Conservation (phyloP, 1,284 basidiomycete species). For the Ceratobasidium sp. region DNA sequence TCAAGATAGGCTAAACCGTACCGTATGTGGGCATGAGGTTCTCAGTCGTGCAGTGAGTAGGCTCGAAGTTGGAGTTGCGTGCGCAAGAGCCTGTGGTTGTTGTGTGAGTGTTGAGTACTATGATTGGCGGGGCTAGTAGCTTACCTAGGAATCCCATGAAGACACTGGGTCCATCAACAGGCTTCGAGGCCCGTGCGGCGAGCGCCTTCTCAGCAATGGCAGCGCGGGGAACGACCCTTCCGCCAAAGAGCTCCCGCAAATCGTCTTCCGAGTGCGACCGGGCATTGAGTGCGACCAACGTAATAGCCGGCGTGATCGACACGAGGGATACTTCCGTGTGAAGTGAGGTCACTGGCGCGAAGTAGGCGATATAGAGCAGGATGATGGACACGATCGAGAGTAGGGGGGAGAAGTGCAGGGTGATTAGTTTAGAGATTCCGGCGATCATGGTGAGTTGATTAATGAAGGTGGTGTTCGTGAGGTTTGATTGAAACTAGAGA, state of each 20-base stretch:
- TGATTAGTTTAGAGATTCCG: conserved; percentile 76
- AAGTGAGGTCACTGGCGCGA: conserved; percentile 73
- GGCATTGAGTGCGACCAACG: conserved; percentile 48
- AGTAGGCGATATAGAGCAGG: conserved; percentile 73
- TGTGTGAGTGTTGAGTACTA: conserved; percentile 37
- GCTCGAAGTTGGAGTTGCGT: conserved; percentile 64
- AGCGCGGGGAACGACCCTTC: conserved; percentile 30
- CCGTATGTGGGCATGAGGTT: conserved; percentile 74
- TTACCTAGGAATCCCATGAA: conserved; percentile 75
- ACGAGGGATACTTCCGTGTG: conserved; percentile 74
- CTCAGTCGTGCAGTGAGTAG: conserved; percentile 69
- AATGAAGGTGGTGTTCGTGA: conserved; percentile 20
- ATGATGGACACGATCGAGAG: conserved; percentile 74
- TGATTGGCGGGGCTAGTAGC: conserved; percentile 48
- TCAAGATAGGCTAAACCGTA: conserved; percentile 54
- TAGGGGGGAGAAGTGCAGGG: conserved; percentile 76
- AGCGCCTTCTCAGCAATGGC: conserved; percentile 40
- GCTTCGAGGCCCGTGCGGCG: conserved; percentile 28
- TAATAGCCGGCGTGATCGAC: conserved; percentile 70
- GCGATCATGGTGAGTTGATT: conserved; percentile 68
- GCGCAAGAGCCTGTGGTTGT: conserved; percentile 76
- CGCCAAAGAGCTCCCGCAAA: conserved; percentile 28
- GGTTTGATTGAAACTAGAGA: background rate
- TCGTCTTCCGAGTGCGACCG: conserved; percentile 57
- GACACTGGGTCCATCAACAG: conserved; percentile 77